These are phyloP conservation scores for Ophiostoma triangulosporum DNA, from an alignment of 2,329 filamentous ascomycete species.

Conservation along the genomic window DNA sequence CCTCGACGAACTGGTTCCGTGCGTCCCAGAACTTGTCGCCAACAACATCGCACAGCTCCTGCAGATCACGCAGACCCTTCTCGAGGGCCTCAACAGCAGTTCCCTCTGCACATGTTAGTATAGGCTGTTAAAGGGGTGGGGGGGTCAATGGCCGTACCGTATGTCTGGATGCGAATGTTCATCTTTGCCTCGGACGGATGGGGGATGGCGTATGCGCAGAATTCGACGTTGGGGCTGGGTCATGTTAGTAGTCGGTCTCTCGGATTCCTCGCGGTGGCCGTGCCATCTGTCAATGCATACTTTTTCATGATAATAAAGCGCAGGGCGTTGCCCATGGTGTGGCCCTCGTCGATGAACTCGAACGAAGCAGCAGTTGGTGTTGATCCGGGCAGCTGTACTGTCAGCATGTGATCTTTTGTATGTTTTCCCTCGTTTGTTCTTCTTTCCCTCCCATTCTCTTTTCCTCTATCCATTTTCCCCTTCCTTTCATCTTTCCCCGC, in stretches of 20 bases:
- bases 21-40: slow-evolving; percentile 73
- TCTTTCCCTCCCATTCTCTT: no score
- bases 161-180: slow-evolving; percentile 96
- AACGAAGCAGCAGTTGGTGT: slow-evolving; percentile 85
- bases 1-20: slow-evolving; percentile 40
- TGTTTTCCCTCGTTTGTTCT: not conserved
- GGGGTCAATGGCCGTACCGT: no score
- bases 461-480: not conserved
- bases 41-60: slow-evolving; percentile 86
- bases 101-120: slow-evolving; percentile 39
- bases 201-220: slow-evolving; percentile 95
- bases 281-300: slow-evolving; percentile 34
- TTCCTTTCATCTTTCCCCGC: no score
- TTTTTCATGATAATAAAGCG: slow-evolving; percentile 98
- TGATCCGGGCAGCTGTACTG: slow-evolving; percentile 62
- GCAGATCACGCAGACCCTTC: slow-evolving; percentile 78
- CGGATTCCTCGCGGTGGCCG: not conserved
- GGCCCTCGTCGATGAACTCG: slow-evolving; percentile 85
- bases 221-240: slow-evolving; percentile 79
- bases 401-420: not conserved
- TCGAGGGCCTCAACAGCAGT: slow-evolving; percentile 76
- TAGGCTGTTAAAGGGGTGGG: not conserved
- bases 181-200: slow-evolving; percentile 93
- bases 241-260: not conserved
- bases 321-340: slow-evolving; percentile 88